These are phyloP conservation scores for Vigna angularis DNA, from an alignment of 306 rosid genomes.

Conservation along the genomic window DNA sequence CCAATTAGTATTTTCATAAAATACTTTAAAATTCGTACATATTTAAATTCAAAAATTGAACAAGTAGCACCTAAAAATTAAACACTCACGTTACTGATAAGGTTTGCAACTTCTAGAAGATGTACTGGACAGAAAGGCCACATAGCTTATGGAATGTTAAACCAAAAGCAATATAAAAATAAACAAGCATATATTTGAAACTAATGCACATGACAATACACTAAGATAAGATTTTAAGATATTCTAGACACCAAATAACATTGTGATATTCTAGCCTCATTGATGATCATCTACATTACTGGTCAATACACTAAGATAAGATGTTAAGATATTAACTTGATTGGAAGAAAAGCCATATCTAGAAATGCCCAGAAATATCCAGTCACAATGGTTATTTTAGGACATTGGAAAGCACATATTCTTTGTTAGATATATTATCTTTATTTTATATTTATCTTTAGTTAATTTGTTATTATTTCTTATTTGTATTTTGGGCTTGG, in stretches of 20 bases:
- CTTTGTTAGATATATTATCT: not conserved
- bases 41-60: constrained; percentile 15
- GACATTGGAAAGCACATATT: not conserved
- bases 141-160: not conserved
- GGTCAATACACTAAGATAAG: constrained; percentile 15
- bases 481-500: too few relatives aligned
- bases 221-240: too few relatives aligned
- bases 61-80: not conserved
- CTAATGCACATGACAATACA: not conserved
- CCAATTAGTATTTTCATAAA: constrained; percentile 1
- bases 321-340: not conserved
- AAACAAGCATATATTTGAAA: constrained; percentile 8
- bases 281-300: constrained; percentile 7
- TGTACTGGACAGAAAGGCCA: not conserved
- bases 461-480: too few relatives aligned
- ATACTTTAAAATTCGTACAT: not conserved
- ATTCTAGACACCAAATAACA: too few relatives aligned
- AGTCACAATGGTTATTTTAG: not conserved
- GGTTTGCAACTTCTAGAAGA: constrained; percentile 5
- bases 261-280: not conserved
- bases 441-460: too few relatives aligned
- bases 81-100: not conserved
- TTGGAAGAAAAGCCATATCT: constrained; percentile 7
- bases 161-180: not conserved
- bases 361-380: constrained; percentile 1